A percentile compares a stretch with the other conserved stretches of the same genome.
Evolutionary conservation across 768 basidiomycete genomes (phyloP).

Genomic region (Auricularia heimuer): DNA sequence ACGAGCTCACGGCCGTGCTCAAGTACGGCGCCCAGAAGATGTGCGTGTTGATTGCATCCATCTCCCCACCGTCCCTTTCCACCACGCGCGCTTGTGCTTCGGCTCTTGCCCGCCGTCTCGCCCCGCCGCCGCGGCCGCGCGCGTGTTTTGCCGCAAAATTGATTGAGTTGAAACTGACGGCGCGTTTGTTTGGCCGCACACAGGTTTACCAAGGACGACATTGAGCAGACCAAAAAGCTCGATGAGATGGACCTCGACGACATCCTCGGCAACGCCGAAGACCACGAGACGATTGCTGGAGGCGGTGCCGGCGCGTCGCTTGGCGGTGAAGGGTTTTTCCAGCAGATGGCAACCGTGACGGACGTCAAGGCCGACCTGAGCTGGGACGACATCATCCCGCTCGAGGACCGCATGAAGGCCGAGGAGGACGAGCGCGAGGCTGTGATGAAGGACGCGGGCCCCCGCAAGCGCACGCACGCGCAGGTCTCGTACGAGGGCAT

Average conservation of each 20-base stretch:
- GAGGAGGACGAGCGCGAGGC: constrained; percentile 73
- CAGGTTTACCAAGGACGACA: constrained; percentile 97
- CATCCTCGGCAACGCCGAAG: constrained; percentile 92
- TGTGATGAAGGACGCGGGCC: constrained; percentile 58
- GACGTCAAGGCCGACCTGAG: constrained; percentile 98
- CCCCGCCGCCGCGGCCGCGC: background rate
- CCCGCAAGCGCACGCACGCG: constrained; percentile 77
- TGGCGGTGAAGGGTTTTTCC: constrained; percentile 95
- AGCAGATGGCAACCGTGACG: constrained; percentile 90
- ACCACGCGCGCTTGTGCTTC: background rate
- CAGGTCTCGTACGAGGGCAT: constrained; percentile 88
- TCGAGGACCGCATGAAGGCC: constrained; percentile 77
- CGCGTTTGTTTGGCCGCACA: background rate
- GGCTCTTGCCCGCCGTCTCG: background rate
- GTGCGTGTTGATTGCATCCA: constrained; percentile 32
- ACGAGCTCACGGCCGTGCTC: constrained; percentile 92
- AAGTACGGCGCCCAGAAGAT: constrained; percentile 99
- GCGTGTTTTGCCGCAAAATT: background rate
- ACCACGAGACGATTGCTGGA: constrained; percentile 85
- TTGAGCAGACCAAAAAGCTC: constrained; percentile 85
- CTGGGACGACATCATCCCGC: constrained; percentile 98
- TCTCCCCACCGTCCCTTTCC: constrained; percentile 7
- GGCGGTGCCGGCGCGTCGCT: constrained; percentile 72
- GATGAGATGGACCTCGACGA: constrained; percentile 99
- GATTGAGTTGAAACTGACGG: background rate